A percentile compares a stretch with the other conserved stretches of the same genome.
Evolutionary conservation across 306 rosid genomes (phyloP).

Genomic region (Quercus dentata): DNA sequence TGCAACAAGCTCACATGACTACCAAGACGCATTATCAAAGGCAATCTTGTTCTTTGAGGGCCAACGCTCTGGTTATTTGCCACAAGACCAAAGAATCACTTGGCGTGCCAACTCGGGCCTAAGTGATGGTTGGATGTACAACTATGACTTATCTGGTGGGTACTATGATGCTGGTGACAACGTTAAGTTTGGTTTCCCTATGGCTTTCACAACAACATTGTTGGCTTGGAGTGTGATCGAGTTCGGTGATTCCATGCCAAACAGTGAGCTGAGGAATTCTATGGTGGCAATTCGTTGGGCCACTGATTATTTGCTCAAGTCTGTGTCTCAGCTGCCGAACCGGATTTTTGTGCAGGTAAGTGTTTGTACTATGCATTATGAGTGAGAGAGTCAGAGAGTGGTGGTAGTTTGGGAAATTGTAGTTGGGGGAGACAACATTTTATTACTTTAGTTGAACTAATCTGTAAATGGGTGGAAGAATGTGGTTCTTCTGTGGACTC

Average conservation of each 20-base stretch:
- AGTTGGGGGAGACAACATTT: neutral
- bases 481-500: constrained; percentile 5
- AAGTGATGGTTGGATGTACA: constrained; percentile 69
- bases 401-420: neutral
- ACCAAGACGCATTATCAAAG: constrained; percentile 74
- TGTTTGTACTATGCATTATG: neutral
- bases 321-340: constrained; percentile 67
- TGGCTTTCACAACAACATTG: constrained; percentile 95
- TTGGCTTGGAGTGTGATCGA: constrained; percentile 92
- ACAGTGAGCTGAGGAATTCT: constrained; percentile 48
- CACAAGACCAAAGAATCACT: constrained; percentile 52
- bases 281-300: constrained; percentile 81
- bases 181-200: constrained; percentile 82
- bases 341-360: constrained; percentile 89
- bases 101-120: constrained; percentile 79
- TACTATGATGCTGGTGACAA: constrained; percentile 98
- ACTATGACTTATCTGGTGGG: constrained; percentile 76
- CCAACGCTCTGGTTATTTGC: constrained; percentile 77
- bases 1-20: constrained; percentile 37
- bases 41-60: constrained; percentile 82
- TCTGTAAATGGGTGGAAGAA: neutral
- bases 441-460: constrained; percentile 12
- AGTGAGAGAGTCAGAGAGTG: neutral
- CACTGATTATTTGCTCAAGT: constrained; percentile 79
- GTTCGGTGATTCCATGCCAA: constrained; percentile 82